These are phyloP conservation scores for Volvox reticuliferus DNA, from an alignment of 139 green algal genomes.

Conservation along the genomic window DNA sequence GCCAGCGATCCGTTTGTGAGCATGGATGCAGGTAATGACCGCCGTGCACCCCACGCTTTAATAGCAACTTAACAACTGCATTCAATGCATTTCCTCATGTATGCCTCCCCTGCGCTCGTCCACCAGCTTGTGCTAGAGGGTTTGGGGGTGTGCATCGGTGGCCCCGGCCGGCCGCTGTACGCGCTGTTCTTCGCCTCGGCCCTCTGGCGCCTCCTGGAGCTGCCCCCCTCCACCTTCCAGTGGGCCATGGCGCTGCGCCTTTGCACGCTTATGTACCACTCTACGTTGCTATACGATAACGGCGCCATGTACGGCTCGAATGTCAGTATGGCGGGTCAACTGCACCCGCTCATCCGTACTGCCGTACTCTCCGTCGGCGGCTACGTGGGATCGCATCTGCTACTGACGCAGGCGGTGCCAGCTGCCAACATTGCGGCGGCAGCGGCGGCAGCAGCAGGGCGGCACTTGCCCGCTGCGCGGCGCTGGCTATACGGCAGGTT, in stretches of 20 bases:
- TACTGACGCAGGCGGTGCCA: constrained; percentile 31
- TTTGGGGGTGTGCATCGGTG: constrained; percentile 38
- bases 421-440: constrained; percentile 30
- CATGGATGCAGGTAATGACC: too few species aligned
- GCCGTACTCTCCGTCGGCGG: constrained; percentile 20
- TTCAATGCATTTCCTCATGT: too few species aligned
- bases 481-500: constrained; percentile 13
- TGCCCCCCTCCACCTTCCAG: constrained; percentile 23
- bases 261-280: constrained; percentile 30
- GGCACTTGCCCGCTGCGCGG: neutral
- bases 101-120: neutral
- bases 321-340: constrained; percentile 12
- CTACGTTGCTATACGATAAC: constrained; percentile 15
- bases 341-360: constrained; percentile 25
- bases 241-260: constrained; percentile 40
- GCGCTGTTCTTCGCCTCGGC: constrained; percentile 22
- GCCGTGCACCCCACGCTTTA: too few species aligned
- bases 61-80: too few species aligned
- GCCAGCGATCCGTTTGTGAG: too few species aligned
- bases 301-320: neutral
- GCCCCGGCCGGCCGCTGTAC: constrained; percentile 20
- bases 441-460: neutral
- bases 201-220: constrained; percentile 46
- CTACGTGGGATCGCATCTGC: constrained; percentile 34
- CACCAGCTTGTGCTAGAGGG: constrained; percentile 34